Evolutionary conservation across 2,329 filamentous ascomycete genomes (phyloP).

Genomic region (Bimuria novae-zelandiae): DNA sequence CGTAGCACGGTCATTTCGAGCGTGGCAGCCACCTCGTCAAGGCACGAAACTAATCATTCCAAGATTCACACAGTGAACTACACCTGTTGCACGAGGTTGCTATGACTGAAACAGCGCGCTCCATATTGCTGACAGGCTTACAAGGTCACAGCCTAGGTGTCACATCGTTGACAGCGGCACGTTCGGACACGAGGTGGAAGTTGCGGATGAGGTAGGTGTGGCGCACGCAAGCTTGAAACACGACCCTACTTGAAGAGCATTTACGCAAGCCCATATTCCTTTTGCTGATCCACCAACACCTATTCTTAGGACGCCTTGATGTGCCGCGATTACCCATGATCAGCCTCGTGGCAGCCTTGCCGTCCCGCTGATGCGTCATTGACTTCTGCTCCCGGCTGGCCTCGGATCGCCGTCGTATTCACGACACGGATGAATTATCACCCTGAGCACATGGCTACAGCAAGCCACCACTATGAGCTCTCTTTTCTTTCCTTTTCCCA

Average conservation of each 20-base stretch:
- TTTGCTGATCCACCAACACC: background rate
- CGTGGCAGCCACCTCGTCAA: constrained; percentile 3
- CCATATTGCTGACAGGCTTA: background rate
- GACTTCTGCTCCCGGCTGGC: background rate
- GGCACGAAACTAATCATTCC: background rate
- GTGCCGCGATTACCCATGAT: background rate
- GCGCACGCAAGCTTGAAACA: background rate
- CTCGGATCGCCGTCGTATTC: too few species aligned
- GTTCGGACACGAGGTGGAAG: background rate
- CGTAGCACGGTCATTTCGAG: constrained; percentile 1
- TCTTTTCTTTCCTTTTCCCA: too few species aligned
- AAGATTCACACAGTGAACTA: background rate
- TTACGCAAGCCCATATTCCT: background rate
- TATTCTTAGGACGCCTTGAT: background rate
- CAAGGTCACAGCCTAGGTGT: background rate
- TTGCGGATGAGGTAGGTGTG: background rate
- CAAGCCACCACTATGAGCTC: too few species aligned
- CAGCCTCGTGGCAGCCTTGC: background rate
- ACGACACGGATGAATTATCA: too few species aligned
- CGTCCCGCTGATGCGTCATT: background rate
- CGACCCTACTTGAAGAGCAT: background rate
- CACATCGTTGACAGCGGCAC: background rate
- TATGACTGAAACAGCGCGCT: background rate
- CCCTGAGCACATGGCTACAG: too few species aligned
- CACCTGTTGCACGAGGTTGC: background rate